Percentiles rank a stretch among this genome's conserved stretches.
phyloP scores from a whole-genome alignment of 805 yeast species.

The Candida qinlingensis region DNA sequence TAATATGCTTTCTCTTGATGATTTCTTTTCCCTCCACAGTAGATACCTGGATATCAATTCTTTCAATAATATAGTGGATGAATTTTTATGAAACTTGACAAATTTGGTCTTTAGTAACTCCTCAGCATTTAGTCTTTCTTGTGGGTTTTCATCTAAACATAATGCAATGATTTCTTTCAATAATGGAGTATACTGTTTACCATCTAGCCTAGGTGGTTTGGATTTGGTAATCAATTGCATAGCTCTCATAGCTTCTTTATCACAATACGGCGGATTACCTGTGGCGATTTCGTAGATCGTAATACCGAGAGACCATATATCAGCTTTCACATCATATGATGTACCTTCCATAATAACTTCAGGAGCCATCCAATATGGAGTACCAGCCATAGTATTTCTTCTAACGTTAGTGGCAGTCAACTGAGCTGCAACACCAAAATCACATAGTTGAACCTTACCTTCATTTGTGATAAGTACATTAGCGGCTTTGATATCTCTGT shows the following conservation, averaged over 20 bases:
- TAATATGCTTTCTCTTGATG: conserved; percentile 46
- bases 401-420: conserved; percentile 67
- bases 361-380: conserved; percentile 99
- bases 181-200: conserved; percentile 68
- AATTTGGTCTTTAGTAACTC: conserved; percentile 73
- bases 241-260: conserved; percentile 90
- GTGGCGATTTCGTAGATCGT: conserved; percentile 93
- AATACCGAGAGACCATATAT: conserved; percentile 95
- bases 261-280: conserved; percentile 96
- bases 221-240: conserved; percentile 90
- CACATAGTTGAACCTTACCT: conserved; percentile 89
- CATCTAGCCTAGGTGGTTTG: conserved; percentile 93
- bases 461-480: conserved; percentile 84
- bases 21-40: conserved; percentile 66
- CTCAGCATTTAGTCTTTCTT: conserved; percentile 82
- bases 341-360: conserved; percentile 93
- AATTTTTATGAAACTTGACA: conserved; percentile 53
- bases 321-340: conserved; percentile 85
- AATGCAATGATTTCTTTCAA: conserved; percentile 86
- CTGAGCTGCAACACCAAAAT: conserved; percentile 98
- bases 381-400: conserved; percentile 92
- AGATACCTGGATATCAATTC: conserved; percentile 73
- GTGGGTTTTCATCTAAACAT: conserved; percentile 91
- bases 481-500: conserved; percentile 95
- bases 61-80: conserved; percentile 55